These are phyloP conservation scores for Ophiognomonia clavigignenti-juglandacearum DNA, from an alignment of 2,329 filamentous ascomycete genomes.

Conservation along the genomic window DNA sequence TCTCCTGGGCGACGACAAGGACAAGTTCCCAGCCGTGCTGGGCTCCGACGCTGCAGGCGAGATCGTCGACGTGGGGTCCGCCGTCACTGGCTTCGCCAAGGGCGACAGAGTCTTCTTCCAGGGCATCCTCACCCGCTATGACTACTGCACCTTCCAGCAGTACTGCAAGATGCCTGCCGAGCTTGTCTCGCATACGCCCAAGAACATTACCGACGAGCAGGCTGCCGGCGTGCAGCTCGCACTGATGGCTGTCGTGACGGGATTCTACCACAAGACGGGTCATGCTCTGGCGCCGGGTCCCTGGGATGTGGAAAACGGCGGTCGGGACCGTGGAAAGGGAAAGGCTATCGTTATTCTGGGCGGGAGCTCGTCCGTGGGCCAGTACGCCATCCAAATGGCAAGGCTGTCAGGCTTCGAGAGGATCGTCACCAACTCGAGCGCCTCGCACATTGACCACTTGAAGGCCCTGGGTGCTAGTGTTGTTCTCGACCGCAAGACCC, in stretches of 20 bases:
- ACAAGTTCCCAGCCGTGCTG: slow-evolving; percentile 26
- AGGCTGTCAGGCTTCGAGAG: slow-evolving; percentile 36
- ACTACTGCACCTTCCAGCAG: slow-evolving; percentile 26
- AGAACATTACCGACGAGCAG: slow-evolving; percentile 24
- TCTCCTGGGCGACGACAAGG: slow-evolving; percentile 13
- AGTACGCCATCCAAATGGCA: slow-evolving; percentile 38
- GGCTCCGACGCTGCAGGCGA: slow-evolving; percentile 28
- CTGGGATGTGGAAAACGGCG: slow-evolving; percentile 13
- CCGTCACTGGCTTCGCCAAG: slow-evolving; percentile 21
- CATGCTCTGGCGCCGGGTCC: background rate
- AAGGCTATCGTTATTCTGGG: background rate
- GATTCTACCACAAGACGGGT: slow-evolving; percentile 16
- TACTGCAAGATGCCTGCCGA: slow-evolving; percentile 28
- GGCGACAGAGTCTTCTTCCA: slow-evolving; percentile 33
- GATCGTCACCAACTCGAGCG: slow-evolving; percentile 28
- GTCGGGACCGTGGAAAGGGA: background rate
- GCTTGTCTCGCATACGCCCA: slow-evolving; percentile 26
- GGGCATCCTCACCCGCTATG: slow-evolving; percentile 24
- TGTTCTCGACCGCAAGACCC: slow-evolving; percentile 15
- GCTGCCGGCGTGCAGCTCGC: slow-evolving; percentile 21
- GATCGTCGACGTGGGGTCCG: slow-evolving; percentile 25
- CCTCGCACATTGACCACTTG: slow-evolving; percentile 29
- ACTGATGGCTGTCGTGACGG: slow-evolving; percentile 16
- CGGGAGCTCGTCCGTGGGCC: slow-evolving; percentile 29
- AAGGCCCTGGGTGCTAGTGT: slow-evolving; percentile 14